These are phyloP conservation scores for Mycena leptocephala DNA, from an alignment of 768 basidiomycete species.

Conservation along the genomic window DNA sequence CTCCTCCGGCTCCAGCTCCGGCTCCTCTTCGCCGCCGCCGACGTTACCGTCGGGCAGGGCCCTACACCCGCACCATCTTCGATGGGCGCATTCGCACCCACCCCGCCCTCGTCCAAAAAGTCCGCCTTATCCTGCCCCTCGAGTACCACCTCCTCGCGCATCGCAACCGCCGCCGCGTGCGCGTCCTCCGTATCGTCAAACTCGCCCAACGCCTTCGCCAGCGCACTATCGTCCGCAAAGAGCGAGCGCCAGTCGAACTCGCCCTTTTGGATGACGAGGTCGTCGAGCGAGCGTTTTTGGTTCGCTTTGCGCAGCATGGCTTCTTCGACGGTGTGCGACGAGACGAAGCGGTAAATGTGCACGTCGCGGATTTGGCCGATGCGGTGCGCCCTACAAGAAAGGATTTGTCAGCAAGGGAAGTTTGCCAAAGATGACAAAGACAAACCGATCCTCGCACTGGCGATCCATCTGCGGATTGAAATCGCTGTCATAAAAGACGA, in stretches of 20 bases:
- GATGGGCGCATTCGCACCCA: too few relatives aligned
- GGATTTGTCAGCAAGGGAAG: constrained; percentile 11
- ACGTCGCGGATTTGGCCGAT: constrained; percentile 98
- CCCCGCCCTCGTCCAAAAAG: constrained; percentile 64
- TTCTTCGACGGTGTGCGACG: constrained; percentile 93
- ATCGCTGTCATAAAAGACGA: constrained; percentile 97
- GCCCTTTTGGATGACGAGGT: constrained; percentile 92
- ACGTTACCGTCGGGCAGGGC: too few relatives aligned
- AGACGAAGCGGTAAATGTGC: constrained; percentile 96
- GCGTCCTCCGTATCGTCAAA: constrained; percentile 93
- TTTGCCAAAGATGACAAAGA: background rate
- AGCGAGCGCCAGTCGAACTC: constrained; percentile 96
- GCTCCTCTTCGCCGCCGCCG: constrained; percentile 37
- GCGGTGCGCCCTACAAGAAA: constrained; percentile 88
- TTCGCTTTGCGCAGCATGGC: constrained; percentile 98
- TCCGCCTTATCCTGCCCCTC: constrained; percentile 89
- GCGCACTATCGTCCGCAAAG: constrained; percentile 76
- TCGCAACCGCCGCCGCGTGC: constrained; percentile 84
- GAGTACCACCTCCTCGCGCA: constrained; percentile 78
- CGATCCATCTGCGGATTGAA: constrained; percentile 99
- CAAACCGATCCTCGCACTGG: constrained; percentile 94
- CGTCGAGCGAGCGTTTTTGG: constrained; percentile 94
- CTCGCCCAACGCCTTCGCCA: constrained; percentile 85
- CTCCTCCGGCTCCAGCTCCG: constrained; percentile 50
- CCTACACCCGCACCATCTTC: background rate